phyloP scores from a whole-genome alignment of 2,329 filamentous ascomycete species.

The Trichophyton rubrum region DNA sequence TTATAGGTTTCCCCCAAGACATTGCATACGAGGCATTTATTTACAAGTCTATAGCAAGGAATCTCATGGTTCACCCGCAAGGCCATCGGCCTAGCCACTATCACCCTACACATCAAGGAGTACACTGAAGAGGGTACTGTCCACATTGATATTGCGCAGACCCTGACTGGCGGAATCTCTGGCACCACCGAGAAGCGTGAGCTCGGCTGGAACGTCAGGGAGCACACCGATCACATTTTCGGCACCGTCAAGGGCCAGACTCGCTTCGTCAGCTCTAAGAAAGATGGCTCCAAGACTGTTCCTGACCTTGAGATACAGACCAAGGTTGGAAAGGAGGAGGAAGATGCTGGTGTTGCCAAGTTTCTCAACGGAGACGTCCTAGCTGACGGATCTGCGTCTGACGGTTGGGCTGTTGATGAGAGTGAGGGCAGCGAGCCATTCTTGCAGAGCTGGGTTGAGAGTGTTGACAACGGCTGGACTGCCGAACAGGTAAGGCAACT shows the following conservation, averaged over 20 bases:
- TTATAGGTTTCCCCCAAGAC: background rate
- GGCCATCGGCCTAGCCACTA: conserved; percentile 54
- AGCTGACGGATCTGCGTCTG: conserved; percentile 44
- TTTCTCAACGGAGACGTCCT: conserved; percentile 32
- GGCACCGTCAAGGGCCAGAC: conserved; percentile 54
- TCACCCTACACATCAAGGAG: conserved; percentile 53
- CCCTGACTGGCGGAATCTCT: conserved; percentile 56
- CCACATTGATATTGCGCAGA: conserved; percentile 62
- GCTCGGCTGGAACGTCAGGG: conserved; percentile 47
- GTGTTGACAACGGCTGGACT: conserved; percentile 40
- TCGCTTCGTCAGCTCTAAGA: conserved; percentile 33
- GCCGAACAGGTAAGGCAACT: conserved; percentile 37
- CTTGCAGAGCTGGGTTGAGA: conserved; percentile 41
- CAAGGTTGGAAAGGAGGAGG: conserved; percentile 27
- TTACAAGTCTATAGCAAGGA: conserved; percentile 42
- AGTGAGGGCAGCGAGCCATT: conserved; percentile 33
- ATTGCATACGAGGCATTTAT: background rate
- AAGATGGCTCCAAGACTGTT: conserved; percentile 27
- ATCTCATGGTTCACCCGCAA: conserved; percentile 61
- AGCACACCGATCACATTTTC: conserved; percentile 69
- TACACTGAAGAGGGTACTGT: conserved; percentile 37
- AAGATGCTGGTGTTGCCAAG: conserved; percentile 26
- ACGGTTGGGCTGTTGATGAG: conserved; percentile 47
- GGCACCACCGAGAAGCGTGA: conserved; percentile 49
- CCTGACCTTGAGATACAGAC: conserved; percentile 26